Evolutionary conservation across 257 asterid genomes (phyloP).

Genomic region (Penstemon newberryi): DNA sequence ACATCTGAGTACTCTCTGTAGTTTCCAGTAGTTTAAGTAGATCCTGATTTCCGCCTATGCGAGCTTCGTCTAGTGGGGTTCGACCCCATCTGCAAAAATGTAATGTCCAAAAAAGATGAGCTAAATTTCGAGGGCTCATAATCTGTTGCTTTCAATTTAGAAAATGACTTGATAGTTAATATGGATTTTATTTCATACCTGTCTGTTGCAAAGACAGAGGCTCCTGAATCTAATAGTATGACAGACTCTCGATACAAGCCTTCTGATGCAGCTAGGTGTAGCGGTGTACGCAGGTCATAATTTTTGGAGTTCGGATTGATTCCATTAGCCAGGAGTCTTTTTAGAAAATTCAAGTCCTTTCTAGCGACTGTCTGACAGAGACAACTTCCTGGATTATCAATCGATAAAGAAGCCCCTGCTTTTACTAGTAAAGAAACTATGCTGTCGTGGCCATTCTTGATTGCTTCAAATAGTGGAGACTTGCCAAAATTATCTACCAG

Average conservation of each 20-base stretch:
- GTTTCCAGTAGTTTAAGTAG: slow-evolving; percentile 59
- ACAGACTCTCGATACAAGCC: slow-evolving; percentile 43
- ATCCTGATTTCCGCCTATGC: slow-evolving; percentile 48
- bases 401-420: slow-evolving; percentile 50
- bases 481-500: slow-evolving; percentile 49
- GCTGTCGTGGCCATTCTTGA: slow-evolving; percentile 53
- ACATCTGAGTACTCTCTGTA: slow-evolving; percentile 43
- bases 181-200: slow-evolving; percentile 37
- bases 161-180: not conserved
- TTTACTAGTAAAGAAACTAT: slow-evolving; percentile 50
- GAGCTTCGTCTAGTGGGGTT: slow-evolving; percentile 72
- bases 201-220: slow-evolving; percentile 61
- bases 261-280: slow-evolving; percentile 72
- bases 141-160: not conserved
- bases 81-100: slow-evolving; percentile 57
- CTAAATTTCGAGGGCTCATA: not conserved
- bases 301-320: slow-evolving; percentile 68
- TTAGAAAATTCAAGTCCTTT: slow-evolving; percentile 43
- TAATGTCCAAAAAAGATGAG: not conserved
- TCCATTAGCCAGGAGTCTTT: slow-evolving; percentile 49
- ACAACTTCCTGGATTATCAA: slow-evolving; percentile 49
- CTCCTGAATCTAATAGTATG: slow-evolving; percentile 59
- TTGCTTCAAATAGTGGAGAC: slow-evolving; percentile 65
- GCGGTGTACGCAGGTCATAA: slow-evolving; percentile 64
- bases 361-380: slow-evolving; percentile 62